Base-by-base conservation (phyloP, 116 monocot species). In the Papilionanthe hybrid region DNA sequence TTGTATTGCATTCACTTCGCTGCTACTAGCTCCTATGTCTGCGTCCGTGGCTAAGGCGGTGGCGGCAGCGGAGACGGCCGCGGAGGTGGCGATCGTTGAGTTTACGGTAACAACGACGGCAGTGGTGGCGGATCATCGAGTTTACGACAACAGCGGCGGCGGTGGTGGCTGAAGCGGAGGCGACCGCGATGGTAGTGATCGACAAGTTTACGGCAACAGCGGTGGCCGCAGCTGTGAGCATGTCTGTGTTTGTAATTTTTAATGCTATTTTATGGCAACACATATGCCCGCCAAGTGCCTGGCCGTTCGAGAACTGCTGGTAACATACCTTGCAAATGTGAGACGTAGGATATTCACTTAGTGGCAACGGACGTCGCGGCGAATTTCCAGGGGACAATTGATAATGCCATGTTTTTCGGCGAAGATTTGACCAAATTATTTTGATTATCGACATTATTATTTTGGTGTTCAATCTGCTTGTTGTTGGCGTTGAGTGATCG, bases 231-330 rank as follows among this genome's bases (percentile, higher is more conserved):
- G n/a, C n/a, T n/a, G n/a, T n/a, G n/a, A n/a, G n/a, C n/a, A n/a
- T n/a, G n/a, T n/a, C n/a, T n/a, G n/a, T n/a, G n/a, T n/a, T n/a
- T n/a, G 37, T 37, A 37, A 37, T 37, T 1, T 76, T 88, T 0
- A 80, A 81, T 1, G 88, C 89, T 27, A 92, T 80, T 93, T 92
- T 88, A 72, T 96, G 93, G 56, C 96, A 92, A 28, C 92, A 77
- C 89, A 91, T 96, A 84, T 96, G 96, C 1, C 96, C 96, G 2
- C 96, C 96, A 5, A 96, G 87, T 2, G 96, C 94, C 81, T 96
- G 96, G 7, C 96, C 94, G 0, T 92, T 88, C 5, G 85, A 55
- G 84, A 92, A 94, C 77, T 83, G 78, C 27, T 88, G 82, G 56
- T 90, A 85, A 79, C 94, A 94, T 19, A 90, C 85, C 27, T 87